These are phyloP conservation scores for Lachnellula occidentalis DNA, from an alignment of 2,329 filamentous ascomycete species.

Conservation along the genomic window DNA sequence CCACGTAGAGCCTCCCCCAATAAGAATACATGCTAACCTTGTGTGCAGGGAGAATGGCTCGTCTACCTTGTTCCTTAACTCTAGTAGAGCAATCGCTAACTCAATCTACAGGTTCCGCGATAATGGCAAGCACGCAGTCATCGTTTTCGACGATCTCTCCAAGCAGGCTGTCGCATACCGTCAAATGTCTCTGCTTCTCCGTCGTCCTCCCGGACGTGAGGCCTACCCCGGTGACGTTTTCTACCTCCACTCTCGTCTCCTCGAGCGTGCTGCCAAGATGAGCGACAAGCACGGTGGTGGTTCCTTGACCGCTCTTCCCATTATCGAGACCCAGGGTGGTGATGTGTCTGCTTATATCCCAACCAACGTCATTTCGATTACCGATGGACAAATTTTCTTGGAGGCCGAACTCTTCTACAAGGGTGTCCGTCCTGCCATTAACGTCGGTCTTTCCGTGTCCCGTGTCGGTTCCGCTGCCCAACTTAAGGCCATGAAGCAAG, in stretches of 20 bases:
- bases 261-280: conserved; percentile 99
- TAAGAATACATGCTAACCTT: no score
- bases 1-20: no score
- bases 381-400: conserved; percentile 99
- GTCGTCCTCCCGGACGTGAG: conserved; percentile 97
- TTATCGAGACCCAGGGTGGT: conserved; percentile 99
- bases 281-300: conserved; percentile 91
- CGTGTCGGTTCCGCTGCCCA: conserved; percentile 99
- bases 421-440: conserved; percentile 99
- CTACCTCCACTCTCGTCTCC: conserved; percentile 98
- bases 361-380: conserved; percentile 99
- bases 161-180: conserved; percentile 98
- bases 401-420: conserved; percentile 99
- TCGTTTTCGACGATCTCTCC: conserved; percentile 91
- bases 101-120: conserved; percentile 58
- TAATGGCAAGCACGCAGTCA: conserved; percentile 78
- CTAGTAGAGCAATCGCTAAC: not conserved
- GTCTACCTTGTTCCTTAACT: not conserved
- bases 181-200: conserved; percentile 97
- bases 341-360: conserved; percentile 99
- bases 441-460: conserved; percentile 99
- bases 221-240: conserved; percentile 99
- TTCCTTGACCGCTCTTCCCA: conserved; percentile 91
- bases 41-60: no score
- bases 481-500: conserved; percentile 99